Evolutionary conservation across 495 filamentous ascomycete genomes (phyloP), one percentile per base, ranked within the genome.

Genomic region (Parachaetomium inaequale): DNA sequence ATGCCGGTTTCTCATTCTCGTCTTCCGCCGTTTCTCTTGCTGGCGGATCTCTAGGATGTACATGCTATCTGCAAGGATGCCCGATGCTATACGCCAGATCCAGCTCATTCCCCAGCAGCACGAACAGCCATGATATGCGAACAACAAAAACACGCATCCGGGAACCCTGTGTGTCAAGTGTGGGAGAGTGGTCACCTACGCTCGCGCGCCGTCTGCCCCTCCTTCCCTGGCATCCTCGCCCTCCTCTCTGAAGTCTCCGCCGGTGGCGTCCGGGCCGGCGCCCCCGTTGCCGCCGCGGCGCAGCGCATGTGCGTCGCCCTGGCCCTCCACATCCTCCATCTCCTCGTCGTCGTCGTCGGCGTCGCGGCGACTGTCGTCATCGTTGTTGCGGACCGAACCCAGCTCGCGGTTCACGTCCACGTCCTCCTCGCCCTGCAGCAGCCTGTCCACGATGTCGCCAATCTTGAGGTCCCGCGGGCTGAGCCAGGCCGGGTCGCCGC

Each of bases 151-250:
- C 6, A 5, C 67, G 66, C 70, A 73, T 55, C 49, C 57, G 64
- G 64, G 63, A 67, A 40, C 64, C 67, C 75, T 68, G 55, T 56
- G 75, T 68, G 55, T 56, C 46, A 53, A 55, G 14, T 29, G 50
- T 32, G 66, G 68, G 67, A 70, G 32, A 78, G 76, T 78, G 74
- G 79, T 79, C 76, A 98, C 94, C 94, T 98, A 98, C 94, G 93
- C 93, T 96, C 93, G 84, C 77, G 90, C 95, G 64, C 95, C 94
- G 76, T 97, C 93, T 59, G 90, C 92, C 70, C 95, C 95, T 56
- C 93, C 94, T 69, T 96, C 91, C 74, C 94, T 81, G 29, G 91
- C 84, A 62, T 85, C 86, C 74, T 90, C 86, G 59, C 95, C 95
- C 70, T 98, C 94, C 69, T 94, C 87, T 70, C 93, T 82, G 58